Evolutionary conservation across 805 yeast genomes (phyloP).

Genomic region (Saturnispora serradocipensis): DNA sequence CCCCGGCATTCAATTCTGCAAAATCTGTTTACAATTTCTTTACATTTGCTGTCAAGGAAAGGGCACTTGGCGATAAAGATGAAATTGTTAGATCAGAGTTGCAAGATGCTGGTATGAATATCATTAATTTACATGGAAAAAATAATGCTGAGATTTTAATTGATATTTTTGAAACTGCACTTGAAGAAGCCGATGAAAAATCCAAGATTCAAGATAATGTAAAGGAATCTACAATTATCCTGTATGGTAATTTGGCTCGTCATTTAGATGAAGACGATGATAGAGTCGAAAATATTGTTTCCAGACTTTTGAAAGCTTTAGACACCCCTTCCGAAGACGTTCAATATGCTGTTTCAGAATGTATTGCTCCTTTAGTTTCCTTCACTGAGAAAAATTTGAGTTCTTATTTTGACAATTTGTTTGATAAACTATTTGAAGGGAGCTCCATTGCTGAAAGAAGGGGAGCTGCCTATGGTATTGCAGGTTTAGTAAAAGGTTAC

Average conservation of each 20-base stretch:
- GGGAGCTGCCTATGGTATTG: constrained; percentile 94
- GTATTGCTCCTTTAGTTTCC: constrained; percentile 74
- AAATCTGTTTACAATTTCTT: constrained; percentile 46
- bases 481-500: constrained; percentile 86
- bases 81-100: constrained; percentile 67
- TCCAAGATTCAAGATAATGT: constrained; percentile 47
- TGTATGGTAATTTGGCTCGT: constrained; percentile 86
- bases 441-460: constrained; percentile 48
- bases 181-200: constrained; percentile 41
- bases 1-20: constrained; percentile 35
- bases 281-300: constrained; percentile 57
- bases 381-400: constrained; percentile 43
- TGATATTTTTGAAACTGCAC: constrained; percentile 68
- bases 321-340: constrained; percentile 86
- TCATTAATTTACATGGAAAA: constrained; percentile 60
- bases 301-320: constrained; percentile 62
- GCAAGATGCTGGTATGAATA: constrained; percentile 79
- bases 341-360: constrained; percentile 77
- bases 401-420: constrained; percentile 46
- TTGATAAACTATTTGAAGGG: constrained; percentile 51
- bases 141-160: constrained; percentile 61
- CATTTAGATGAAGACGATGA: constrained; percentile 63
- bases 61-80: constrained; percentile 70
- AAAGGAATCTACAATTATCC: constrained; percentile 71
- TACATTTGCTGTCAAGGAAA: constrained; percentile 44